Evolutionary conservation across 108 stramenopile species (phyloP), one percentile per base, ranked within the genome.

Genomic region (Conticribra guillardii): DNA sequence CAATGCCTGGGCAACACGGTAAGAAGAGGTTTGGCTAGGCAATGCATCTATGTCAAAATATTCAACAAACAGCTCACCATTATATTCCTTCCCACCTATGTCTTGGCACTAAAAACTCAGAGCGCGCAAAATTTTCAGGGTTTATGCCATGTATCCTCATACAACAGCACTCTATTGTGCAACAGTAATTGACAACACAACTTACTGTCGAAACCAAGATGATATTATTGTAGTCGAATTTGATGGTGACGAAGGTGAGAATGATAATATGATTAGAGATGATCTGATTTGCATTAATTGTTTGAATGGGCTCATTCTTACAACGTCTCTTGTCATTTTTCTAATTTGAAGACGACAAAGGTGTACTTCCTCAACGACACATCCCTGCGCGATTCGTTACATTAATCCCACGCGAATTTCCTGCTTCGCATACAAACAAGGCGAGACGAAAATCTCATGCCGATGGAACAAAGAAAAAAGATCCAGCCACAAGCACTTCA

Each of bases 221-320:
- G 89, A 92, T 51, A 84, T 92, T 21, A 71, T 89, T 17, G 89
- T 92, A 3, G 87, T 89, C 14, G 83, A 92, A 63, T 92, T 92
- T 54, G 89, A 92, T 51, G 87, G 76, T 16, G 91, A 92, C 60
- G 89, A 89, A 71, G 71, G 64, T 16, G 87, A 68, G 69, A 18
- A 49, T 41, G 29, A 47, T 17, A 46, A 50, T 4, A 30, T 14
- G 16, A 31, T 17, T 50, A 30, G 29, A 9, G 5, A 41, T 32
- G 7, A 52, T 32, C 3, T 17, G 21, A 44, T 21, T 58, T 30
- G 26, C 14, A 30, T 44, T 22, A 7, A 3, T 54, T 64, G 18
- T n/a, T n/a, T n/a, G n/a, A n/a, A n/a, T n/a, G n/a, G n/a, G n/a
- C n/a, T n/a, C n/a, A n/a, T n/a, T n/a, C n/a, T n/a, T n/a, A n/a